Evolutionary conservation across 768 basidiomycete genomes (phyloP).

Genomic region (Kwoniella newhampshirensis): DNA sequence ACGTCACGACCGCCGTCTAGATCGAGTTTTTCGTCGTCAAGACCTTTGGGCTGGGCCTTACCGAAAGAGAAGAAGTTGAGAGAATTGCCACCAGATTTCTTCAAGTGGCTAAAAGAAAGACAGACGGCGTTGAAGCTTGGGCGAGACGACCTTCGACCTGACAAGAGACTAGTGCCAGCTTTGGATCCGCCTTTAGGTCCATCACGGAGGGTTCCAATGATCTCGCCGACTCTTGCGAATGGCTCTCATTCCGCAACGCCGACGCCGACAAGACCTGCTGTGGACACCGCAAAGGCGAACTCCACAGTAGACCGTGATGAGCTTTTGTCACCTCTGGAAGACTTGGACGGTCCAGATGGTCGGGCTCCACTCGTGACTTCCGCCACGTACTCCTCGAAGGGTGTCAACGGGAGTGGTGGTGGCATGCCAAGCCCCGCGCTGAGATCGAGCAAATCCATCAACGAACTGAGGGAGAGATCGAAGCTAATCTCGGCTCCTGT

Average conservation of each 20-base stretch:
- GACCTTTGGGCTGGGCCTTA: conserved; percentile 44
- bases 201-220: conserved; percentile 1
- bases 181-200: conserved; percentile 18
- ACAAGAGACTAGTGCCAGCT: conserved; percentile 8
- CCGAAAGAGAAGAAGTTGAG: conserved; percentile 23
- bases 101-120: conserved; percentile 45
- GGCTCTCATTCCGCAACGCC: conserved; percentile 10
- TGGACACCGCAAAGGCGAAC: conserved; percentile 14
- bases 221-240: background rate
- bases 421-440: conserved; percentile 17
- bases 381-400: background rate
- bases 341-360: conserved; percentile 18
- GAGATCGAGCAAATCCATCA: conserved; percentile 16
- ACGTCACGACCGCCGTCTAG: conserved; percentile 36
- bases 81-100: conserved; percentile 47
- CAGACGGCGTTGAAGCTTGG: conserved; percentile 21
- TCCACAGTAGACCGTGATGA: background rate
- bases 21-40: conserved; percentile 38
- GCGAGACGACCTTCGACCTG: conserved; percentile 8
- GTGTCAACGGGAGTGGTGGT: background rate
- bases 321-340: conserved; percentile 13
- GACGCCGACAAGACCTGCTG: conserved; percentile 9
- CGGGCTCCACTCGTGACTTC: conserved; percentile 10
- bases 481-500: conserved; percentile 16
- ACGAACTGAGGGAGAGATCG: conserved; percentile 24